Evolutionary conservation across 352 stramenopile genomes (phyloP), one percentile per base, ranked within the genome.

Genomic region (Phytophthora tubulina): DNA sequence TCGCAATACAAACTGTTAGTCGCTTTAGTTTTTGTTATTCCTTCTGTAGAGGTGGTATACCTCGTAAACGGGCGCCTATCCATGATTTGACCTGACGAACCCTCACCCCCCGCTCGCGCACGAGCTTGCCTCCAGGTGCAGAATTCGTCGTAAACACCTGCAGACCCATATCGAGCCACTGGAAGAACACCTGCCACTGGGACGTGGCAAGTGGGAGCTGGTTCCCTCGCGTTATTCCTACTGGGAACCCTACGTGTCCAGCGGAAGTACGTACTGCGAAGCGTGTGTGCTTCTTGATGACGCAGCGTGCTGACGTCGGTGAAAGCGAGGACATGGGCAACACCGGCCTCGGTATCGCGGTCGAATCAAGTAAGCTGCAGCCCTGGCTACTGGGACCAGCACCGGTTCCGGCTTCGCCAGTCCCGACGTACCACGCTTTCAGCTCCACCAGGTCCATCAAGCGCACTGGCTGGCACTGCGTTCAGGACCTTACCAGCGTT

Each of bases 251-350:
- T 3, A 63, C 38, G 6, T 63, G 42, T 9, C 55, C 41, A 9
- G 2, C 15, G 1, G 41, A 54, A 8, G 55, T 63, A 7, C 41
- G 41, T 6, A 53, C 42, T 2, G 30, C 53, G 36, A 60, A 41
- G 53, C 53, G 53, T 6, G 36, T 60, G 10, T 27, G 38, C 3
- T 41, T 39, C 38, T 15, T 60, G 53, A 60, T 50, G 53, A 49
- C 53, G 6, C 53, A 48, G 27, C 48, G 36, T 41, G 31, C 41
- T 36, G 38, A 61, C 54, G 51, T 61, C 30, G 31, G 55, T 7
- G 31, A 53, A 21, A 42, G 41, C 44, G 33, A 59, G 17, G 8
- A 17, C 52, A 31, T 60, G 15, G 33, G 3, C 8, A n/a, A 58
- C 5, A 8, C 2, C 3, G 33, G 46, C 15, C 15, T 58, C n/a